Conservation (phyloP, 2,329 filamentous ascomycete species). For the Colletotrichum aenigma region DNA sequence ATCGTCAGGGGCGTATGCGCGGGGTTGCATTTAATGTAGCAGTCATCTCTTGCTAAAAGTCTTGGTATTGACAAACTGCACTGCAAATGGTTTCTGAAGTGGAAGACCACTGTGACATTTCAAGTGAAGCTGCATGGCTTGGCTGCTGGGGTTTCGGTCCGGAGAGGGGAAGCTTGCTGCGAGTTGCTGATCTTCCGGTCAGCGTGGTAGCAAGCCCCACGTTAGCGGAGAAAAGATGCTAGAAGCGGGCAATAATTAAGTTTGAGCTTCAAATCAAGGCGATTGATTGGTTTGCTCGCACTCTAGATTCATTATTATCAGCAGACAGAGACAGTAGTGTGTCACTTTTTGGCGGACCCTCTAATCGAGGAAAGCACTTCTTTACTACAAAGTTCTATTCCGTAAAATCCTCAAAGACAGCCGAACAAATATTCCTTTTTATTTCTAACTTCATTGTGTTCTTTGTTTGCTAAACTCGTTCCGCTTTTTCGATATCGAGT, state of each 20-base stretch:
- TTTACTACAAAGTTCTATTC: background rate
- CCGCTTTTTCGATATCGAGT: too few species aligned
- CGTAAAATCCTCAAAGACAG: background rate
- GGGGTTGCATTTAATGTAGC: background rate
- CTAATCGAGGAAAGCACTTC: background rate
- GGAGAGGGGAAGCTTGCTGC: background rate
- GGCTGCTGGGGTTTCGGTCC: background rate
- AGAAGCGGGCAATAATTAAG: background rate
- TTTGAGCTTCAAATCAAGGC: background rate
- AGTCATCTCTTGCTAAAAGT: background rate
- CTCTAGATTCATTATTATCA: background rate
- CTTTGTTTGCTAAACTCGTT: accelerated
- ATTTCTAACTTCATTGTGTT: background rate
- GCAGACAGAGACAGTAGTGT: background rate
- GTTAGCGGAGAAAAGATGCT: background rate
- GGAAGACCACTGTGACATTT: background rate
- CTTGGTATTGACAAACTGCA: background rate
- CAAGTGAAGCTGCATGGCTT: background rate
- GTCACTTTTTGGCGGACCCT: too few species aligned
- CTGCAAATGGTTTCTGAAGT: background rate
- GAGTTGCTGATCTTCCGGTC: background rate
- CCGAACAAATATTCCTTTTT: accelerated
- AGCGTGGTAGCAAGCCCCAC: background rate
- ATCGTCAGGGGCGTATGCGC: background rate
- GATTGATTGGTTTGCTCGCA: background rate